A percentile compares a stretch with the other conserved stretches of the same genome.
These are phyloP conservation scores for Neopestalotiopsis rosae DNA, from an alignment of 2,329 filamentous ascomycete species.

Conservation along the genomic window DNA sequence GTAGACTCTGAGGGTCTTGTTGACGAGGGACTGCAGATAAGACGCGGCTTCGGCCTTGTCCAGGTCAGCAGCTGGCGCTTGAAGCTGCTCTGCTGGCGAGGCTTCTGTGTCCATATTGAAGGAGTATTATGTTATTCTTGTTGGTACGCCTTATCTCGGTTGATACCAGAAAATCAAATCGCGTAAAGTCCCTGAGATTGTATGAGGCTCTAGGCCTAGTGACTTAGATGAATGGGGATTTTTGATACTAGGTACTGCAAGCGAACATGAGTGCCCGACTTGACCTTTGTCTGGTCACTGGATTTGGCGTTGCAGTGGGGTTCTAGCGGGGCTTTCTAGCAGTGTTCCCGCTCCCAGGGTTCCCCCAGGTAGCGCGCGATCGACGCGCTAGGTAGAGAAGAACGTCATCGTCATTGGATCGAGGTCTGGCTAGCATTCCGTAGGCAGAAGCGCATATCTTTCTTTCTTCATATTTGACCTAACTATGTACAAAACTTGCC, in stretches of 20 bases:
- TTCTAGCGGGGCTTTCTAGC: slow-evolving; percentile 11
- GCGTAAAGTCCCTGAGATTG: not conserved
- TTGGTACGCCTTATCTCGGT: not conserved
- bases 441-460: slow-evolving; percentile 4
- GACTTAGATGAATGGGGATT: not conserved
- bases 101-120: not conserved
- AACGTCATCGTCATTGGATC: slow-evolving; percentile 17
- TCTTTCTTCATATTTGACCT: not conserved
- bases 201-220: not conserved
- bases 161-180: not conserved
- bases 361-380: slow-evolving; percentile 5
- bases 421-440: not conserved
- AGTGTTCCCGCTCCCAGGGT: not conserved
- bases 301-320: slow-evolving; percentile 5
- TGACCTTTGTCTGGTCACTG: not conserved
- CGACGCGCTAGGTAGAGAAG: slow-evolving; percentile 15
- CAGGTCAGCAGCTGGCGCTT: not conserved
- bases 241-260: not conserved
- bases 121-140: not conserved
- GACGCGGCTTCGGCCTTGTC: slow-evolving; percentile 54
- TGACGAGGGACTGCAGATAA: slow-evolving; percentile 71
- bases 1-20: slow-evolving; percentile 79
- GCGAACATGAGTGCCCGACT: not conserved
- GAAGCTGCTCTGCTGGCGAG: not conserved
- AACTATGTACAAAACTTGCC: not conserved